Base-by-base conservation (phyloP, 2,329 filamentous ascomycete species). In the Monosporascus sp. region DNA sequence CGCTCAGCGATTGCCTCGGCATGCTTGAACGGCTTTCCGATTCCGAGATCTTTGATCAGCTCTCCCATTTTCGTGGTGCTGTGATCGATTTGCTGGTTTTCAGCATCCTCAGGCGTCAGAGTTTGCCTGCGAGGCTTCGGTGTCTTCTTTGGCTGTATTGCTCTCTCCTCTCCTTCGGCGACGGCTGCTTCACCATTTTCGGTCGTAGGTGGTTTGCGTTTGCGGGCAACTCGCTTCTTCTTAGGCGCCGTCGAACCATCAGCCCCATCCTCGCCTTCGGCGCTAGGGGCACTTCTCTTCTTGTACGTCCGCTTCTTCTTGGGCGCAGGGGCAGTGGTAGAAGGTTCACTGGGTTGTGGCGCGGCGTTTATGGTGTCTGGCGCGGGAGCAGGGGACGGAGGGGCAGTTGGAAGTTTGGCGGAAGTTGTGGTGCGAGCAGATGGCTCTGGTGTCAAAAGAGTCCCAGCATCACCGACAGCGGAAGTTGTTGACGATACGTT, bases 21-120 rank as follows among this genome's bases (percentile, higher is more conserved):
- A 3, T 85, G 80, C 62, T 84, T 85, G 52, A 90, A 92, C 55
- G 87, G 84, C 66, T 88, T 89, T 53, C 89, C 89, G 52, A 87
- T 85, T 22, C 79, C 78, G 50, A 88, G 73, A 63, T 90, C 87
- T 56, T 79, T 82, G 48, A 83, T 88, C 3, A 94, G 71, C 53
- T 90, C 87, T 44, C 78, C 80, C 84, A 94, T 90, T 51, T 83
- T 89, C 25, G 88, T 78, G 3, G 78, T 79, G 24, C 80, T 79
- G 22, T 82, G 75, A 63, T 91, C 86, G 51, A 93, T 84, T 56
- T 79, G 68, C 53, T 80, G 76, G 24, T 71, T 68, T 62, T 88
- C 84, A 3, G 83, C 81, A 58, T 85, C 81, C 50, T 86, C 83
- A 2, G 85, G 85, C 0, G 84, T 87, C 3, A 17, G 78, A 75